phyloP scores from a whole-genome alignment of 768 basidiomycete species.

The Chiua virens region DNA sequence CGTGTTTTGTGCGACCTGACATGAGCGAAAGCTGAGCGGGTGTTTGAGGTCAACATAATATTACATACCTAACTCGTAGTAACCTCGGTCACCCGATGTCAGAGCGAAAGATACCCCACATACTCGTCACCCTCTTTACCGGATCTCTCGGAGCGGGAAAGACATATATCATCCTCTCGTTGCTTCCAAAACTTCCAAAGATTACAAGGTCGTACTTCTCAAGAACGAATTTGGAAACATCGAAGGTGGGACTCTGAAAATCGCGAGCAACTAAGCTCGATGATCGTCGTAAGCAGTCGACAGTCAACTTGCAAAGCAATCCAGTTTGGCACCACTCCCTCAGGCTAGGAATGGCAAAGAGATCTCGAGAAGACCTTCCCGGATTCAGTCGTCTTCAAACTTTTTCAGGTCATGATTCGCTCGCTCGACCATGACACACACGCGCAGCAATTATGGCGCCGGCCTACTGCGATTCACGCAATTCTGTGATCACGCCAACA shows the following conservation, averaged over 20 bases:
- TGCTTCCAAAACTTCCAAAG: conserved; percentile 76
- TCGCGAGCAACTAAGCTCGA: background rate
- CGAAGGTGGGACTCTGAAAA: conserved; percentile 59
- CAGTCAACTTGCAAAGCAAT: conserved; percentile 85
- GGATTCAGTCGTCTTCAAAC: too few relatives aligned
- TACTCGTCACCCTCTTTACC: conserved; percentile 94
- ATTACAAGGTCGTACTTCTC: conserved; percentile 86
- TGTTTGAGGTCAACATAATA: background rate
- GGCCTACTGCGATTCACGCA: conserved; percentile 30
- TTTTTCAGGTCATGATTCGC: background rate
- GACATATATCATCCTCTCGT: conserved; percentile 77
- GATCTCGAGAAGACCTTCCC: too few relatives aligned
- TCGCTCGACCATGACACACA: background rate
- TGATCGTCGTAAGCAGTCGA: conserved; percentile 59
- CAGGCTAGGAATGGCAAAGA: too few relatives aligned
- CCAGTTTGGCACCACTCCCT: conserved; percentile 51
- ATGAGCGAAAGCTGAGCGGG: conserved; percentile 8
- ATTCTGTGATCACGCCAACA: conserved; percentile 34
- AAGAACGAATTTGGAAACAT: conserved; percentile 98
- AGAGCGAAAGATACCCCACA: conserved; percentile 30
- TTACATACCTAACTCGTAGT: too few relatives aligned
- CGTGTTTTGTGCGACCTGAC: conserved; percentile 17
- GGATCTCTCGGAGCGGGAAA: conserved; percentile 90
- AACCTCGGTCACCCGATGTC: conserved; percentile 1
- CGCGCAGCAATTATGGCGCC: background rate